A percentile compares a stretch with the other conserved stretches of the same genome.
These are phyloP conservation scores for Evansstolkia leycettana DNA, from an alignment of 495 filamentous ascomycete species.

Conservation along the genomic window DNA sequence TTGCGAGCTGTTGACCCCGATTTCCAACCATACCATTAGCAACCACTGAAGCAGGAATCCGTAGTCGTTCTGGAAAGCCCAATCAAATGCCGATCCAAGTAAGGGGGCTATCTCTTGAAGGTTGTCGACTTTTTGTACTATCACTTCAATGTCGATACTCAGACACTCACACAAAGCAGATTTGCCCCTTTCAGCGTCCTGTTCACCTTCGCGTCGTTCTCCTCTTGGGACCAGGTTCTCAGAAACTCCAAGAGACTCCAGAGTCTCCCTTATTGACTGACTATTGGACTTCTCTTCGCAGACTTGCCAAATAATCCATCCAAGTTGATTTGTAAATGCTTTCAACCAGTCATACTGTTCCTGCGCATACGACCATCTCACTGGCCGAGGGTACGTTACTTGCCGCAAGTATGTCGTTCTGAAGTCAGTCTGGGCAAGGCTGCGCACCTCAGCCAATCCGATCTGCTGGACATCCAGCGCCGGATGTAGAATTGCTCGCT, in stretches of 20 bases:
- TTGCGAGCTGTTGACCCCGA: neutral
- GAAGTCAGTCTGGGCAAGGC: conserved; percentile 7
- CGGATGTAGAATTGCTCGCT: conserved; percentile 10
- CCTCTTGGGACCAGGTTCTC: neutral
- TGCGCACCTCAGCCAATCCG: conserved; percentile 5
- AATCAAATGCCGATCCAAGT: conserved; percentile 3
- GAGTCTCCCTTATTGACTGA: conserved; percentile 1
- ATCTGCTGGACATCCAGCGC: conserved; percentile 3
- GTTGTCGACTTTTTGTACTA: conserved; percentile 1
- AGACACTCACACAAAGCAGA: conserved; percentile 4
- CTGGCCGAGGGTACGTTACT: conserved; percentile 1
- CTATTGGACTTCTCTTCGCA: conserved; percentile 1
- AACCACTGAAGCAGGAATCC: conserved; percentile 3
- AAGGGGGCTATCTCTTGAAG: neutral
- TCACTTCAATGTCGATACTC: conserved; percentile 1
- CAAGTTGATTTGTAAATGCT: conserved; percentile 12
- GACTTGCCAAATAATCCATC: conserved; percentile 20
- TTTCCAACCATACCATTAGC: conserved; percentile 2
- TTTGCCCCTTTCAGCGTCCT: conserved; percentile 1
- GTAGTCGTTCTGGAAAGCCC: conserved; percentile 4
- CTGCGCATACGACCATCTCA: conserved; percentile 5
- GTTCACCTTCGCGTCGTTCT: neutral
- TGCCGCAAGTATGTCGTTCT: conserved; percentile 3
- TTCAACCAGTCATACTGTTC: conserved; percentile 8
- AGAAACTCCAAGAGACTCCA: conserved; percentile 3